Percentiles rank a stretch among this genome's conserved stretches.
phyloP scores from a whole-genome alignment of 1,284 basidiomycete genomes.

The Rhodotorula sp. region DNA sequence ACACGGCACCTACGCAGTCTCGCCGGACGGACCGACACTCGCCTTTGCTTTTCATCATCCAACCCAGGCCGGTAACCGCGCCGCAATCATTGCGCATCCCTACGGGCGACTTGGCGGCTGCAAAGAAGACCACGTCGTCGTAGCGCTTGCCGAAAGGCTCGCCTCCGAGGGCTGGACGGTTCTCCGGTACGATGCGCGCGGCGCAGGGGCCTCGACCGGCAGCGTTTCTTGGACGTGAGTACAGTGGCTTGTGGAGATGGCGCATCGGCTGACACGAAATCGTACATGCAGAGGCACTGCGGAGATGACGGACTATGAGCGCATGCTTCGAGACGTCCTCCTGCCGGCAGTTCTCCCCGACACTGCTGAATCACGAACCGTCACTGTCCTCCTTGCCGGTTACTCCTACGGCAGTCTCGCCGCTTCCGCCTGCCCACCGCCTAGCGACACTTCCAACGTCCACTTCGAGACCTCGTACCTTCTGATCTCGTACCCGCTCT shows the following conservation, averaged over 20 bases:
- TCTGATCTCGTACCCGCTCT: slow-evolving; percentile 72
- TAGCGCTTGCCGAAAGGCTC: slow-evolving; percentile 9
- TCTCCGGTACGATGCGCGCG: slow-evolving; percentile 69
- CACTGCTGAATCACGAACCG: slow-evolving; percentile 40
- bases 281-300: slow-evolving; percentile 56
- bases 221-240: slow-evolving; percentile 59
- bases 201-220: slow-evolving; percentile 67
- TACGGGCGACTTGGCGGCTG: slow-evolving; percentile 37
- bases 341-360: slow-evolving; percentile 51
- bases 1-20: not conserved
- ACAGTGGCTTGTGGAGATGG: too few relatives aligned
- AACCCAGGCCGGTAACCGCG: not conserved
- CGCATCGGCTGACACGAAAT: too few relatives aligned
- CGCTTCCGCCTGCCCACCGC: slow-evolving; percentile 59
- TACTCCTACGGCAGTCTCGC: slow-evolving; percentile 73
- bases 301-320: slow-evolving; percentile 66
- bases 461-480: slow-evolving; percentile 61
- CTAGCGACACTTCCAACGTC: not conserved
- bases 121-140: slow-evolving; percentile 36
- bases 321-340: slow-evolving; percentile 61
- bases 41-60: slow-evolving; percentile 4
- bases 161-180: slow-evolving; percentile 56
- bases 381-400: slow-evolving; percentile 18
- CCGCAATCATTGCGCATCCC: slow-evolving; percentile 42
- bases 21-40: not conserved